phyloP scores from a whole-genome alignment of 129 eudicot species.

The Helichrysum umbraculigerum region DNA sequence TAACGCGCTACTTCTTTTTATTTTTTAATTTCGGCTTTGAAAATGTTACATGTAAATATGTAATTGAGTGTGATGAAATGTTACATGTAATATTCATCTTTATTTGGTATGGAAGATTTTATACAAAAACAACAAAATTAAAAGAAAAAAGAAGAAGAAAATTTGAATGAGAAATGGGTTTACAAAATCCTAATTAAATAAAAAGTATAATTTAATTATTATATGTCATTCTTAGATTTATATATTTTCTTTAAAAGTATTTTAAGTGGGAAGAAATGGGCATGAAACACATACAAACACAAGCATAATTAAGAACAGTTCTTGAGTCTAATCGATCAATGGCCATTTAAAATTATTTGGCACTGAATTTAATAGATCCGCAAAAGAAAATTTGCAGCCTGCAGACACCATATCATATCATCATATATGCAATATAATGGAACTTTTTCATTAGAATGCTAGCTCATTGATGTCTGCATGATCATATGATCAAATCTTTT shows the following conservation, averaged over 20 bases:
- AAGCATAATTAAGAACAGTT: background rate
- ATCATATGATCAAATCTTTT: background rate
- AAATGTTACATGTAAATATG: background rate
- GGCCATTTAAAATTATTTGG: background rate
- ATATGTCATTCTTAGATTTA: background rate
- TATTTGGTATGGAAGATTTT: background rate
- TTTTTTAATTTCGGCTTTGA: background rate
- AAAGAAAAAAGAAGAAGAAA: background rate
- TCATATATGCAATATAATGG: too few species aligned
- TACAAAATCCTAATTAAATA: background rate
- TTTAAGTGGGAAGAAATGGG: background rate
- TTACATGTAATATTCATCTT: background rate
- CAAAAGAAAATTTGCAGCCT: conserved; percentile 5
- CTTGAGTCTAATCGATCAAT: background rate
- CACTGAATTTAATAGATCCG: background rate
- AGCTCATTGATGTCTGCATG: too few species aligned
- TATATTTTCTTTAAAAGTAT: too few species aligned
- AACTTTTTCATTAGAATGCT: background rate
- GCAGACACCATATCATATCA: too few species aligned
- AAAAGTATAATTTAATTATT: background rate
- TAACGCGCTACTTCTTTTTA: background rate
- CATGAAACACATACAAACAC: background rate
- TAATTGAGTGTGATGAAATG: background rate
- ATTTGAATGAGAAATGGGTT: background rate
- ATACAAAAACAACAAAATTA: background rate